Base-by-base conservation (phyloP, 345 rosid genomes). In the Lagerstroemia speciosa region DNA sequence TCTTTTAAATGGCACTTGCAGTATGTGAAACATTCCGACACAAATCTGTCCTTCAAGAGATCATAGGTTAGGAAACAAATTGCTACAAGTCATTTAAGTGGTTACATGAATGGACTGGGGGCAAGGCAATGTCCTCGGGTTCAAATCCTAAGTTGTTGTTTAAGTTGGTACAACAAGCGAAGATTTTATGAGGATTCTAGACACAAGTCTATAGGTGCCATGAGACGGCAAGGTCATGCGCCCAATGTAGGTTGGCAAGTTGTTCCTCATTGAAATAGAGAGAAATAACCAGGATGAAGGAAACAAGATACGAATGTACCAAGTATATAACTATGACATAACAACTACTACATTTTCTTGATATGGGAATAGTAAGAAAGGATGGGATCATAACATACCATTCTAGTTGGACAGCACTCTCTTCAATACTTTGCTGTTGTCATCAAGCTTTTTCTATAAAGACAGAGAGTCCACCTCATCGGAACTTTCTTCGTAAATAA, bases 381-480 rank as follows among this genome's bases (percentile, higher is more conserved):
- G 29, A 7, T 22, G 57, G 31, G 22, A n/a, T n/a, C n/a, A 20
- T 72, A 27, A 5, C 43, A 46, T 76, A 82, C 86, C 84, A 32
- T 9, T 76, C 52, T 27, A 36, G 66, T 20, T 67, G 31, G 52
- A 27, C 45, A 63, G 67, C 24, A 27, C 45, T n/a, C 22, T 58
- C 45, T 73, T 52, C 67, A 71, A 11, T 26, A 48, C 41, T 66
- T 29, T 74, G 73, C 29, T 30, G 46, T 41, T 61, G 62, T 60
- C 9, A 57, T 60, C 9, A 57, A 27, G 40, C 62, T 41, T 72
- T 72, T 67, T 65, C 79, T 83, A 83, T 55, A 75, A 67, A 62
- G 74, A 71, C 74, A 82, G 70, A 71, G 75, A 85, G 63, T 87
- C 88, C 55, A 83, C 83, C 73, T 87, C 89, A 34, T 87, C 92